A percentile compares a stretch with the other conserved stretches of the same genome.
These are phyloP conservation scores for Tricholoma sp. DNA, from an alignment of 768 basidiomycete species.

Conservation along the genomic window DNA sequence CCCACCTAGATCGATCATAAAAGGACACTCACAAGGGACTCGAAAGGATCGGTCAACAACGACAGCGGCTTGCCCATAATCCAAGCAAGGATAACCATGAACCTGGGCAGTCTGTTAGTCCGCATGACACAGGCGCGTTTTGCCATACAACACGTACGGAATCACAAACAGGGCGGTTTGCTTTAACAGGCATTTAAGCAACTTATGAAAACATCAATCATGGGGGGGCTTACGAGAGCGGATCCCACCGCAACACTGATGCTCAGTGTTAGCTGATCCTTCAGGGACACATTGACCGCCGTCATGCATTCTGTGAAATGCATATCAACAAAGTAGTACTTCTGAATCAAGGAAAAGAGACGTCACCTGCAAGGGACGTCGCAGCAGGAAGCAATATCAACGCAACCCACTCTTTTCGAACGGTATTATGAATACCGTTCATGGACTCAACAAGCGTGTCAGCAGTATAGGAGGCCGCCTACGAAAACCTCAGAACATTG, in stretches of 20 bases:
- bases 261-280: conserved; percentile 83
- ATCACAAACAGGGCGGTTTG: conserved; percentile 86
- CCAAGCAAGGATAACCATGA: conserved; percentile 78
- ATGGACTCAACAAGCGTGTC: conserved; percentile 79
- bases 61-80: conserved; percentile 73
- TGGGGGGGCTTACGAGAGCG: conserved; percentile 56
- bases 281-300: conserved; percentile 83
- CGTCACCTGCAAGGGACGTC: conserved; percentile 66
- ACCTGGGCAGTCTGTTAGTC: conserved; percentile 29
- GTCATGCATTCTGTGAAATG: conserved; percentile 72
- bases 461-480: conserved; percentile 54
- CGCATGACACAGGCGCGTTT: too few species aligned
- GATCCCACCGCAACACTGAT: conserved; percentile 89
- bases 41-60: conserved; percentile 85
- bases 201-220: too few species aligned
- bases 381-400: conserved; percentile 88
- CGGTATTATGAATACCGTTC: conserved; percentile 63
- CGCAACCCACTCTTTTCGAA: conserved; percentile 87
- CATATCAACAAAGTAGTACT: background rate
- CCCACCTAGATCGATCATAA: background rate
- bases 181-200: conserved; percentile 27
- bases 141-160: conserved; percentile 43
- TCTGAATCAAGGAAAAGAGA: background rate
- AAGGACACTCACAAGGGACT: conserved; percentile 55
- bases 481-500: background rate